phyloP scores from a whole-genome alignment of 768 basidiomycete genomes.

The Nidula microcarpa region DNA sequence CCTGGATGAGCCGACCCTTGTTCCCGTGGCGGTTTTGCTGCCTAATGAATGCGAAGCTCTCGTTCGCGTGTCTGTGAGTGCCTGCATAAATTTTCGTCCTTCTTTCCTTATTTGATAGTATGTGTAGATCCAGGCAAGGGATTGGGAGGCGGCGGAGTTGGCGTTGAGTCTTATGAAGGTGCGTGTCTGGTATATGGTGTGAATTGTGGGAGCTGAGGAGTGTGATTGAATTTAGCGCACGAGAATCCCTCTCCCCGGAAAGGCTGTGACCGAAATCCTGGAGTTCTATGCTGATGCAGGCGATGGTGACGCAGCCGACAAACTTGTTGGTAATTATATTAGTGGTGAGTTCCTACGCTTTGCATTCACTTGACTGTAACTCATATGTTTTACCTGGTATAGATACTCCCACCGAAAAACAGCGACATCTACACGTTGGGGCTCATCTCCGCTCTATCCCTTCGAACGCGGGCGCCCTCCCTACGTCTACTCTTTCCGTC shows the following conservation, averaged over 20 bases:
- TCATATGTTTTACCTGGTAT: neutral
- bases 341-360: too few relatives aligned
- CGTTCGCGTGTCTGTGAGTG: slow-evolving; percentile 46
- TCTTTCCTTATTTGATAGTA: slow-evolving; percentile 2
- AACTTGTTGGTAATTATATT: slow-evolving; percentile 31
- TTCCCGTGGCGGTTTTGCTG: slow-evolving; percentile 47
- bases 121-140: slow-evolving; percentile 42
- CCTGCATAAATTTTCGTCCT: neutral
- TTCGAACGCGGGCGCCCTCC: slow-evolving; percentile 34
- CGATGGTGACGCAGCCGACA: slow-evolving; percentile 42
- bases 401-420: slow-evolving; percentile 45
- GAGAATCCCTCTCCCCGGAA: slow-evolving; percentile 36
- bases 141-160: slow-evolving; percentile 44
- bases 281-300: slow-evolving; percentile 44
- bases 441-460: slow-evolving; percentile 54
- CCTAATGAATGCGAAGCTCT: slow-evolving; percentile 52
- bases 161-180: slow-evolving; percentile 57
- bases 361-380: too few relatives aligned
- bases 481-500: slow-evolving; percentile 58
- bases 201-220: neutral
- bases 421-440: slow-evolving; percentile 73
- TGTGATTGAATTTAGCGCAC: slow-evolving; percentile 28
- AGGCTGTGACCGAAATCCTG: slow-evolving; percentile 44
- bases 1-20: slow-evolving; percentile 9
- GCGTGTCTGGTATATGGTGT: neutral